Evolutionary conservation across 345 rosid genomes (phyloP).

Genomic region (Lepidium africanum): DNA sequence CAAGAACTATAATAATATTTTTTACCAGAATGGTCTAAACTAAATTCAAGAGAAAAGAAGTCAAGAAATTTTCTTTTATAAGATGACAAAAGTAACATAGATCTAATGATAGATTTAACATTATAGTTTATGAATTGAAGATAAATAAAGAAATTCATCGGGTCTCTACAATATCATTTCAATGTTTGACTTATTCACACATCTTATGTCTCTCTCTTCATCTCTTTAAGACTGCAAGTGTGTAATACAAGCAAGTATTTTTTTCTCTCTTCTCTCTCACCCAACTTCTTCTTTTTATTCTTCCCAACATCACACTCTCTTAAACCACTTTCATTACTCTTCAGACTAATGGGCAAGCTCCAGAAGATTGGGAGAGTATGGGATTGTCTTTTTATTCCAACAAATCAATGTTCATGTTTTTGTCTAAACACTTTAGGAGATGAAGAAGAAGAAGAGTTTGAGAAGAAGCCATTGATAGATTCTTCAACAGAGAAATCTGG

Average conservation of each 20-base stretch:
- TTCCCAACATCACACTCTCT: slow-evolving; percentile 1
- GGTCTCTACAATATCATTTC: slow-evolving; percentile 27
- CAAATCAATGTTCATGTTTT: slow-evolving; percentile 52
- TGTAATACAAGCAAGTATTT: slow-evolving; percentile 25
- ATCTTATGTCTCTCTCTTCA: background rate
- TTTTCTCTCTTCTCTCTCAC: slow-evolving; percentile 9
- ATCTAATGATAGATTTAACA: slow-evolving; percentile 21
- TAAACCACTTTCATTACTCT: background rate
- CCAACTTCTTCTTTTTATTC: background rate
- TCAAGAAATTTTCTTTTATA: too few relatives aligned
- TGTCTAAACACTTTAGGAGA: slow-evolving; percentile 42
- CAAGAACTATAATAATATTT: background rate
- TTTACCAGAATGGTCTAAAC: slow-evolving; percentile 1
- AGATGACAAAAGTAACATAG: slow-evolving; percentile 16
- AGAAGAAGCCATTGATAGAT: slow-evolving; percentile 39
- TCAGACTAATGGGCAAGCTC: slow-evolving; percentile 44
- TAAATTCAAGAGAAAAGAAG: background rate
- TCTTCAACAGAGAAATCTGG: slow-evolving; percentile 31
- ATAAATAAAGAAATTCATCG: slow-evolving; percentile 25
- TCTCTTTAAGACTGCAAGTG: slow-evolving; percentile 26
- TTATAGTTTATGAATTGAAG: background rate
- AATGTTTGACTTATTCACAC: slow-evolving; percentile 23
- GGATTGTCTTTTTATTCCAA: slow-evolving; percentile 41
- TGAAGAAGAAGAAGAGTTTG: slow-evolving; percentile 37
- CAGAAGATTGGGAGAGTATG: slow-evolving; percentile 42